Evolutionary conservation across 305 asterid species (phyloP).

Genomic region (Fraxinus velutina): DNA sequence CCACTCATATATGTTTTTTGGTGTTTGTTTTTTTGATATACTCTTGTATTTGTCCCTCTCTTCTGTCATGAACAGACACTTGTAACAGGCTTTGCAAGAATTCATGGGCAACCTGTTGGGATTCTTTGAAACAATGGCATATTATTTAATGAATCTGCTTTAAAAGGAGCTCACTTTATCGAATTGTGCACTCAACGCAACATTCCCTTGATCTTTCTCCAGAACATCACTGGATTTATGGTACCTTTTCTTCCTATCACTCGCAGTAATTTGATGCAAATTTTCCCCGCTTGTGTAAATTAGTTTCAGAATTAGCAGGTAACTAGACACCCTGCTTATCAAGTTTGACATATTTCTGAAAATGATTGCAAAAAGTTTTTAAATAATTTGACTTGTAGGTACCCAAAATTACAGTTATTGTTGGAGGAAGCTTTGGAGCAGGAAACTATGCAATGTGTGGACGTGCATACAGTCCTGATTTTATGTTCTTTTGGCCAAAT

Average conservation of each 20-base stretch:
- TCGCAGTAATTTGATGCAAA: neutral
- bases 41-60: conserved; percentile 9
- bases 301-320: conserved; percentile 13
- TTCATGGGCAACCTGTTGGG: conserved; percentile 84
- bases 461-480: too few relatives aligned
- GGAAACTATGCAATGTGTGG: too few relatives aligned
- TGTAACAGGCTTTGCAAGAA: conserved; percentile 87
- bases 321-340: neutral
- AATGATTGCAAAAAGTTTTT: neutral
- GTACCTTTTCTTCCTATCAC: conserved; percentile 31
- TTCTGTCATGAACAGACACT: conserved; percentile 57
- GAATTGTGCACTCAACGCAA: conserved; percentile 84
- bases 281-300: neutral
- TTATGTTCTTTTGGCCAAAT: conserved; percentile 92
- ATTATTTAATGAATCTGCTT: conserved; percentile 85
- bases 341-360: neutral
- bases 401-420: too few relatives aligned
- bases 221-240: conserved; percentile 90
- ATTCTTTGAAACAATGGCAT: conserved; percentile 88
- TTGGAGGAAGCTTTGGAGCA: too few relatives aligned
- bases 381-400: neutral
- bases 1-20: neutral
- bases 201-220: conserved; percentile 88
- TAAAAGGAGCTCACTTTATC: conserved; percentile 91
- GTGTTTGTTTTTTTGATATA: conserved; percentile 4